These are phyloP conservation scores for Coelastrella sp. DNA, from an alignment of 139 green algal species.

Conservation along the genomic window DNA sequence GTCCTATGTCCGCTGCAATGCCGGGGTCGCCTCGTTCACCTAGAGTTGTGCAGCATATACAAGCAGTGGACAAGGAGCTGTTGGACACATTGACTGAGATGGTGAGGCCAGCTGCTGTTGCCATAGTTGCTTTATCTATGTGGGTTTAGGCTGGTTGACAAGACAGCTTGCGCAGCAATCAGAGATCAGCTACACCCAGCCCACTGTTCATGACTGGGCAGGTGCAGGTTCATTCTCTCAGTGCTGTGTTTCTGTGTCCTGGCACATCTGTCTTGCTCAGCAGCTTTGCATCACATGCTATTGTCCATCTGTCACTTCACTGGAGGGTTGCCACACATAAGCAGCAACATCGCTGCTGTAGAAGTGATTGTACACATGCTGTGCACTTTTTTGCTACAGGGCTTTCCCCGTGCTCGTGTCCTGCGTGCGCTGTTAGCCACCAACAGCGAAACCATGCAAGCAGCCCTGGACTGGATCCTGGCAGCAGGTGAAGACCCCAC, in stretches of 20 bases:
- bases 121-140: neutral
- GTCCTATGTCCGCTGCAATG: neutral
- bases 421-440: conserved; percentile 57
- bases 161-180: too few species aligned
- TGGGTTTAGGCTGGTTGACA: too few species aligned
- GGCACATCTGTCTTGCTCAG: too few species aligned
- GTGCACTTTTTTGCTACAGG: conserved; percentile 36
- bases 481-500: conserved; percentile 57
- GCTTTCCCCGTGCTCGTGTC: conserved; percentile 57
- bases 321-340: too few species aligned
- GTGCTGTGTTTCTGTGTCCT: too few species aligned
- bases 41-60: neutral
- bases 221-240: too few species aligned
- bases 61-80: conserved; percentile 27
- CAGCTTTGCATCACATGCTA: too few species aligned
- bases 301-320: too few species aligned
- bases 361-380: neutral
- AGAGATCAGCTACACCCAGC: too few species aligned
- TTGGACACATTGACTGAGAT: conserved; percentile 26
- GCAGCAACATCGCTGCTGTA: too few species aligned
- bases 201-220: too few species aligned
- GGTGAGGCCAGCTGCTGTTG: neutral
- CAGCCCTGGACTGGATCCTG: conserved; percentile 65
- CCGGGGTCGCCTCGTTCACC: neutral
- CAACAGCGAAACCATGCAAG: conserved; percentile 50